Evolutionary conservation across 345 rosid species (phyloP).

Genomic region (Rhodamnia rubescens): DNA sequence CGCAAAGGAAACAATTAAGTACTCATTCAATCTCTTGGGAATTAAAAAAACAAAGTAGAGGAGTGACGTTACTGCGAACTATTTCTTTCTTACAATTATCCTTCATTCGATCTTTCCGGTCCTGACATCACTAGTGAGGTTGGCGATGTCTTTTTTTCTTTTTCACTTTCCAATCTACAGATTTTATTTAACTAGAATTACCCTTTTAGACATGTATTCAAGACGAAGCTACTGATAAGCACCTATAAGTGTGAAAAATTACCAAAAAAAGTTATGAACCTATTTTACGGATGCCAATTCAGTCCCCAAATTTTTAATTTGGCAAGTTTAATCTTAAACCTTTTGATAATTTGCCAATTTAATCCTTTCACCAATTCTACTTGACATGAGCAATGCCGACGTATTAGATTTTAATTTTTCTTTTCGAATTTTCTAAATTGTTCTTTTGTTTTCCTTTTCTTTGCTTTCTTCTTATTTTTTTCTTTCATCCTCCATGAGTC

Average conservation of each 20-base stretch:
- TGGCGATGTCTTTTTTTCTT: too few relatives aligned
- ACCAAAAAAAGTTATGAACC: background rate
- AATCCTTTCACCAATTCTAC: rapidly evolving
- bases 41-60: background rate
- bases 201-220: background rate
- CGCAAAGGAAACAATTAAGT: background rate
- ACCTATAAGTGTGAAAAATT: too few relatives aligned
- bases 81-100: background rate
- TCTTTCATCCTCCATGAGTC: background rate
- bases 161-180: background rate
- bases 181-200: too few relatives aligned
- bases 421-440: background rate
- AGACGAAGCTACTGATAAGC: background rate
- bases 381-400: rapidly evolving
- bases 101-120: too few relatives aligned
- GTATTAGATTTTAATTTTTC: background rate
- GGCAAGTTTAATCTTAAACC: background rate
- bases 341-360: background rate
- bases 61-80: background rate
- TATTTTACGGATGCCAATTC: background rate
- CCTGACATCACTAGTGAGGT: too few relatives aligned
- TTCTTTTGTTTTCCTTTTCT: background rate
- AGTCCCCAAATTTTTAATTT: background rate
- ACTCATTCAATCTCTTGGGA: background rate
- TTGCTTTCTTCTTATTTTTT: background rate